Evolutionary conservation across 176 grass and related monocot genomes (phyloP), one percentile per base, ranked within the genome.

Genomic region (Bromus sterilis): DNA sequence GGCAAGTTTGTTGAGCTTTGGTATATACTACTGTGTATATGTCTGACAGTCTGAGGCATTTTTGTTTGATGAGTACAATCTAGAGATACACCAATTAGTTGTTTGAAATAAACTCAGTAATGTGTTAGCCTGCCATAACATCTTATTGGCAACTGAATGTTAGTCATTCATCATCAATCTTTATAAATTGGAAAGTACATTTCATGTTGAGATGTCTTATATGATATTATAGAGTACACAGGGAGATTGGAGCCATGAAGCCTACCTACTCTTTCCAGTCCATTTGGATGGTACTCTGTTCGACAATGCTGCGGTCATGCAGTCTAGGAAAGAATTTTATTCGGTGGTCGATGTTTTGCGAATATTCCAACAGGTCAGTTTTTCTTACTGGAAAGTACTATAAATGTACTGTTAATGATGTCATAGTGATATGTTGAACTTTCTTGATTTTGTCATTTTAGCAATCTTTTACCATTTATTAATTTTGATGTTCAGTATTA

Each of bases 201-300:
- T 51, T 41, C 59, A 66, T 79, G 41, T 77, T 55, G 71, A 83
- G 39, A 59, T 29, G 21, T 20, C 60, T 77, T 89, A n/a, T 78
- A 66, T 90, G 40, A 81, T 84, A 84, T 57, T 82, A 78, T 86
- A 97, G 94, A 85, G 36, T 86, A 74, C 72, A 87, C 88, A 93
- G 85, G 88, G 83, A 80, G 92, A 89, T 60, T 92, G 82, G 90
- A 98, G 77, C 77, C 90, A 94, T 80, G 95, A 98, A 94, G 95
- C 92, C 7, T 98, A 94, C 76, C 87, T 98, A 40, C 80, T 98
- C 42, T 98, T 98, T 84, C 92, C 95, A 9, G 88, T 98, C 67
- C 79, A 95, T 85, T 74, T 98, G 74, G 92, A 94, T 87, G 95
- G 95, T 58, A 98, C 95, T 56, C 88, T 98, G 78, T 94, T 98